Evolutionary conservation across 2,329 filamentous ascomycete species (phyloP).

Genomic region (Aspergillus phoenicis): DNA sequence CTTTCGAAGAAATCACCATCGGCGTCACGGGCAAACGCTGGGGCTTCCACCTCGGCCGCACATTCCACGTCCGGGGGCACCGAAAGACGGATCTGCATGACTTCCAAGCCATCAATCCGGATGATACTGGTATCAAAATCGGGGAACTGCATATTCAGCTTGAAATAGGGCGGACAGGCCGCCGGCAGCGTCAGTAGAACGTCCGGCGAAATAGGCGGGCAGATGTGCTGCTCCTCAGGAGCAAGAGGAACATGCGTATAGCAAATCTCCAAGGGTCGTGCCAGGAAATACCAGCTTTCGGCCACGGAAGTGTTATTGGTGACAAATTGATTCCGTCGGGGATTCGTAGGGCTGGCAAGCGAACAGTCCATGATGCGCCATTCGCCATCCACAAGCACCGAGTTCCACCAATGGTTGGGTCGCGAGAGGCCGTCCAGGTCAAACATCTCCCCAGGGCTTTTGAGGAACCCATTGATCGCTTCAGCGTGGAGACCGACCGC

Average conservation of each 20-base stretch:
- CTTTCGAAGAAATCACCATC: slow-evolving; percentile 95
- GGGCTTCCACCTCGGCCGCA: slow-evolving; percentile 86
- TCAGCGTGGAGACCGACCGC: slow-evolving; percentile 88
- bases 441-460: slow-evolving; percentile 79
- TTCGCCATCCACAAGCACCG: slow-evolving; percentile 86
- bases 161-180: slow-evolving; percentile 85
- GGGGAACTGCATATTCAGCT: slow-evolving; percentile 73
- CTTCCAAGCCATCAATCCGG: slow-evolving; percentile 87
- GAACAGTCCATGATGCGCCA: slow-evolving; percentile 98
- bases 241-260: slow-evolving; percentile 93
- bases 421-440: slow-evolving; percentile 82
- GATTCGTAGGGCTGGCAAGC: slow-evolving; percentile 86
- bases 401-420: slow-evolving; percentile 97
- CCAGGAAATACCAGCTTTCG: slow-evolving; percentile 92
- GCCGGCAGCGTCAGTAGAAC: slow-evolving; percentile 83
- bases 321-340: slow-evolving; percentile 75
- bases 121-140: slow-evolving; percentile 89
- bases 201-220: slow-evolving; percentile 82
- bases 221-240: slow-evolving; percentile 87
- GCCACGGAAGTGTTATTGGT: slow-evolving; percentile 69
- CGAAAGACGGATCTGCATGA: slow-evolving; percentile 84
- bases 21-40: slow-evolving; percentile 74
- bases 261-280: slow-evolving; percentile 83
- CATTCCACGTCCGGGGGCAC: slow-evolving; percentile 90
- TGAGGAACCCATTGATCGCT: slow-evolving; percentile 85